phyloP scores from a whole-genome alignment of 495 filamentous ascomycete species.

The Darksidea phi region DNA sequence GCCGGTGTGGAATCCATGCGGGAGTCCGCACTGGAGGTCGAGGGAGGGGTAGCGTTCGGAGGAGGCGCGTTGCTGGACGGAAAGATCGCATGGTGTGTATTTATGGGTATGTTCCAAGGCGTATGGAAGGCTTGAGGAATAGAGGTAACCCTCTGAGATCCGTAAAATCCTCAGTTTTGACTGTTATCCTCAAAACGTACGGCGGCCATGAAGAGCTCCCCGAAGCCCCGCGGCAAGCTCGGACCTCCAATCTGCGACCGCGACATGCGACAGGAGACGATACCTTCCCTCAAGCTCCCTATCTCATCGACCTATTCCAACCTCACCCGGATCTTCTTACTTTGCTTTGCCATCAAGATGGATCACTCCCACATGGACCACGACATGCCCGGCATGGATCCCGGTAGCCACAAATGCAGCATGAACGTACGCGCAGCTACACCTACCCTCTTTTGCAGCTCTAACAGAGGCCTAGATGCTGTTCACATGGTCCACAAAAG shows the following conservation, averaged over 20 bases:
- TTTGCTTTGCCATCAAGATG: slow-evolving; percentile 14
- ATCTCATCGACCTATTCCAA: neutral
- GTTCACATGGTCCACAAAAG: slow-evolving; percentile 88
- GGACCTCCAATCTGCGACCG: neutral
- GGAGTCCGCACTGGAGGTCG: neutral
- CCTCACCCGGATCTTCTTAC: neutral
- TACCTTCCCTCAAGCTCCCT: neutral
- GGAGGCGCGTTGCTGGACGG: neutral
- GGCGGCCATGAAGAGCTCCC: neutral
- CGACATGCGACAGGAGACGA: too few relatives aligned
- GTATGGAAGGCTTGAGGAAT: neutral
- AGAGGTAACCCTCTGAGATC: neutral
- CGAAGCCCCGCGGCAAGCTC: slow-evolving; percentile 3
- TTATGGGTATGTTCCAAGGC: neutral
- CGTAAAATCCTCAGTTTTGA: neutral
- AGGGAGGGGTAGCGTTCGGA: neutral
- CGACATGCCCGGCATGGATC: slow-evolving; percentile 43
- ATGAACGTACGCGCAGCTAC: slow-evolving; percentile 81
- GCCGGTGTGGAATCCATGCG: slow-evolving; percentile 1
- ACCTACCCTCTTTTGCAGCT: neutral
- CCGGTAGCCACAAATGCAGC: slow-evolving; percentile 57
- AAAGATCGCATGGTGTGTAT: slow-evolving; percentile 16
- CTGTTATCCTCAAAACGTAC: neutral
- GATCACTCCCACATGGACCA: slow-evolving; percentile 46
- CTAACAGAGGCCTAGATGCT: slow-evolving; percentile 67